Evolutionary conservation across 108 stramenopile species (phyloP).

Genomic region (Cyclostephanos invisitatus): DNA sequence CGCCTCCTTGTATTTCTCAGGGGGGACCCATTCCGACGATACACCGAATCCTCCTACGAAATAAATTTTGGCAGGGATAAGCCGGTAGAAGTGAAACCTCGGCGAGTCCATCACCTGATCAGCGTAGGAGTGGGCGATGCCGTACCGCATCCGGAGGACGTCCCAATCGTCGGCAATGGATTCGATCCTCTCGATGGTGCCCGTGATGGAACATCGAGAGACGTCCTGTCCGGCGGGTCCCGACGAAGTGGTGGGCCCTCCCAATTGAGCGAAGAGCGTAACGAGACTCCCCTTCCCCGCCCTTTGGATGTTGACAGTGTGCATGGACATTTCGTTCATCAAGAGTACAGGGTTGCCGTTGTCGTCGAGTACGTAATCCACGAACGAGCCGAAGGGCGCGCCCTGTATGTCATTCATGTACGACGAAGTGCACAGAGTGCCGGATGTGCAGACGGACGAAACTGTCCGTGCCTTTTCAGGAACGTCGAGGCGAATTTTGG

Average conservation of each 20-base stretch:
- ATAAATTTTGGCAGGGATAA: conserved; percentile 87
- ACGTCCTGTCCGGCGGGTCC: conserved; percentile 73
- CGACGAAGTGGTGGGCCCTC: conserved; percentile 28
- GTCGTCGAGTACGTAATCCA: conserved; percentile 96
- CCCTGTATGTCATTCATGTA: conserved; percentile 80
- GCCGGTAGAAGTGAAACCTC: conserved; percentile 91
- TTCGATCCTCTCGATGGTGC: conserved; percentile 75
- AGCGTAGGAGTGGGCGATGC: conserved; percentile 91
- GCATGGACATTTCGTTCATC: conserved; percentile 94
- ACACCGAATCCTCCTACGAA: conserved; percentile 98
- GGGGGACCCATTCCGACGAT: conserved; percentile 89
- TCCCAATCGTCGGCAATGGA: conserved; percentile 79
- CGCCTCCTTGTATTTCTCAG: conserved; percentile 82
- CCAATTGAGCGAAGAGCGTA: conserved; percentile 81
- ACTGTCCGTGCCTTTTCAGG: conserved; percentile 89
- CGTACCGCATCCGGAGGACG: conserved; percentile 87
- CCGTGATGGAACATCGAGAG: conserved; percentile 93
- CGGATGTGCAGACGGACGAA: conserved; percentile 79
- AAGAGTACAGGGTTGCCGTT: conserved; percentile 92
- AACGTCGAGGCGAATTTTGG: conserved; percentile 75
- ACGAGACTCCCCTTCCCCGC: conserved; percentile 53
- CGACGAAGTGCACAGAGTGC: conserved; percentile 85
- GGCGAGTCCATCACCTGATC: conserved; percentile 95
- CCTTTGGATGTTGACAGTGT: conserved; percentile 90
- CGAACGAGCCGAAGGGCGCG: conserved; percentile 93